phyloP scores from a whole-genome alignment of 306 rosid species.

The Gastrolobium villosum region DNA sequence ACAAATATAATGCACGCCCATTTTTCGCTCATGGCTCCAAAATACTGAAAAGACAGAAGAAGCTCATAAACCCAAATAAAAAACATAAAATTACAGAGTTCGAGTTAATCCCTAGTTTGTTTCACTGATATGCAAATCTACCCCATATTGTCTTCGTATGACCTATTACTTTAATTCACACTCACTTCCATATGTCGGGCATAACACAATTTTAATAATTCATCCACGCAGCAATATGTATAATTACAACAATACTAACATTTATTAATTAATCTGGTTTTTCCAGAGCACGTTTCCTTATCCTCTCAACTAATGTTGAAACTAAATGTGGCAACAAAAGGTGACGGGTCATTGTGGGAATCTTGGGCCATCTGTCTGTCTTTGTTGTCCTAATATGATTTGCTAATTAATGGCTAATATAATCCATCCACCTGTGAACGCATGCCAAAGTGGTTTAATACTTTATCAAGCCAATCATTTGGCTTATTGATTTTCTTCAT shows the following conservation, averaged over 20 bases:
- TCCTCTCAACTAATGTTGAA: constrained; percentile 32
- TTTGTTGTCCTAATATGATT: constrained; percentile 39
- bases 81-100: constrained; percentile 10
- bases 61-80: constrained; percentile 41
- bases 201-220: constrained; percentile 49
- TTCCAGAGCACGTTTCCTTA: constrained; percentile 27
- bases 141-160: constrained; percentile 44
- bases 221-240: constrained; percentile 53
- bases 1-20: constrained; percentile 48
- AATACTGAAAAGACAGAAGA: constrained; percentile 47
- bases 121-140: constrained; percentile 42
- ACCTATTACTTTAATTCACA: constrained; percentile 44
- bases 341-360: constrained; percentile 36
- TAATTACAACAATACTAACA: constrained; percentile 42
- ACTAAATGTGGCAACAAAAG: constrained; percentile 30
- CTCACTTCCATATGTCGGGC: constrained; percentile 64
- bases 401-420: constrained; percentile 38
- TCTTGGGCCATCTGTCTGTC: constrained; percentile 44
- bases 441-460: constrained; percentile 49
- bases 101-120: constrained; percentile 42
- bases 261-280: constrained; percentile 13
- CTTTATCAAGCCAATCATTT: constrained; percentile 53
- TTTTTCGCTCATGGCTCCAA: constrained; percentile 4
- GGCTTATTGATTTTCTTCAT: background rate
- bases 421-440: constrained; percentile 50